Base-by-base conservation (phyloP, 169 alveolate genomes). In the Plasmodium berghei region DNA sequence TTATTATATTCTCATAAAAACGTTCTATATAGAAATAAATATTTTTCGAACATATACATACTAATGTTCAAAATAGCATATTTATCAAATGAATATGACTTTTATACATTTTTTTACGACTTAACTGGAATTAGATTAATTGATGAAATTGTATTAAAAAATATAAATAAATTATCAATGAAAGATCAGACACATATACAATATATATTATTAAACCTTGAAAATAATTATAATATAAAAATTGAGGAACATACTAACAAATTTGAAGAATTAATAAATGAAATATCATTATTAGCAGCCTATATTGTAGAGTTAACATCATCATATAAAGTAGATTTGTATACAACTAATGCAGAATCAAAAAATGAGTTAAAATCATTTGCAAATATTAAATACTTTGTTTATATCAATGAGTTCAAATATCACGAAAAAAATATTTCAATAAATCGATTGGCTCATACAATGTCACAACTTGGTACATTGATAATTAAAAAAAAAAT, bases 41-140 rank as follows among this genome's bases (percentile, higher is more conserved):
- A 86, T 42, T 86, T 59, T 72, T 86, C 91, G 24, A 86, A 86
- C 24, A 56, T 86, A 10, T 86, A 86, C 45, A 61, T 86, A 9
- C 59, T 86, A 14, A 5, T 86, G 67, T 86, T 86, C 49, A 86
- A 86, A 52, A 54, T 72, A 40, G 91, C 91, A n/a, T 86, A 86
- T 72, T 20, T 86, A 55, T 49, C 71, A 5, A 86, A 58, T n/a
- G 63, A 66, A 14, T 71, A 46, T 12, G 87, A 86, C 58, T 70
- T 86, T 28, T 55, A 86, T 54, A 45, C 87, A 22, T 86, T 86
- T 40, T 69, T 86, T 46, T 46, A 86, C 22, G 91, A 86, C 6
- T 49, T 72, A n/a, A 86, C 91, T 2, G 91, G 91, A 45, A 71
- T 86, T n/a, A 14, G 5, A 20, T 40, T 86, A 48, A 58, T 86